A percentile compares a stretch with the other conserved stretches of the same genome.
Evolutionary conservation across 108 stramenopile species (phyloP).

Genomic region (Skeletonema grethae): DNA sequence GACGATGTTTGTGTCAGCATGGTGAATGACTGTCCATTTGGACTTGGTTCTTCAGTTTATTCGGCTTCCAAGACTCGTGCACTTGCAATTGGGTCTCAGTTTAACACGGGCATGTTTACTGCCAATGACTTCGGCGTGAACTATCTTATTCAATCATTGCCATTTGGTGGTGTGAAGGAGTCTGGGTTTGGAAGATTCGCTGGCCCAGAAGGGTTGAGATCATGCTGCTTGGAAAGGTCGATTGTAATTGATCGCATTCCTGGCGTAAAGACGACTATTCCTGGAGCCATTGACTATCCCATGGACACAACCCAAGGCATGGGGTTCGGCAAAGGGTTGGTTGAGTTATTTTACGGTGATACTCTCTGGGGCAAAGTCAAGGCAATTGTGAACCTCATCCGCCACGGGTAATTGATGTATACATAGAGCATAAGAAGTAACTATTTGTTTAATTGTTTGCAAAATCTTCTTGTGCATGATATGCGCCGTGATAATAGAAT

Average conservation of each 20-base stretch:
- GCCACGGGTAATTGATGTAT: slow-evolving; percentile 44
- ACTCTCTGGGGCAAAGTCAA: slow-evolving; percentile 66
- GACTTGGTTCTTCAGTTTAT: slow-evolving; percentile 93
- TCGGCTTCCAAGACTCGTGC: slow-evolving; percentile 73
- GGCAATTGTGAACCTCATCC: slow-evolving; percentile 75
- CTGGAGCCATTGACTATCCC: slow-evolving; percentile 85
- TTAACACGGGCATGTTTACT: slow-evolving; percentile 95
- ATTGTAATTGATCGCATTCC: slow-evolving; percentile 89
- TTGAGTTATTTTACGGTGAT: slow-evolving; percentile 84
- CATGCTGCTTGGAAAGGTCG: slow-evolving; percentile 91
- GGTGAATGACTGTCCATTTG: slow-evolving; percentile 91
- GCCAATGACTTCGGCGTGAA: slow-evolving; percentile 98
- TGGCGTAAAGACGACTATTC: slow-evolving; percentile 88
- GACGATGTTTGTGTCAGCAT: slow-evolving; percentile 85
- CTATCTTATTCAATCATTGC: slow-evolving; percentile 95
- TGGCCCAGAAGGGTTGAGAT: slow-evolving; percentile 97
- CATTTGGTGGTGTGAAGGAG: slow-evolving; percentile 98
- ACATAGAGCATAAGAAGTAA: no score
- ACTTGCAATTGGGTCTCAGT: slow-evolving; percentile 77
- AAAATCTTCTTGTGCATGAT: no score
- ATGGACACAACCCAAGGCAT: slow-evolving; percentile 76
- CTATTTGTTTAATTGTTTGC: neutral
- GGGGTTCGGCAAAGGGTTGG: slow-evolving; percentile 69
- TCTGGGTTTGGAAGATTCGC: slow-evolving; percentile 98
- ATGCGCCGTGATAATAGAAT: no score